These are phyloP conservation scores for Neurospora sp. DNA, from an alignment of 495 filamentous ascomycete species.

Conservation along the genomic window DNA sequence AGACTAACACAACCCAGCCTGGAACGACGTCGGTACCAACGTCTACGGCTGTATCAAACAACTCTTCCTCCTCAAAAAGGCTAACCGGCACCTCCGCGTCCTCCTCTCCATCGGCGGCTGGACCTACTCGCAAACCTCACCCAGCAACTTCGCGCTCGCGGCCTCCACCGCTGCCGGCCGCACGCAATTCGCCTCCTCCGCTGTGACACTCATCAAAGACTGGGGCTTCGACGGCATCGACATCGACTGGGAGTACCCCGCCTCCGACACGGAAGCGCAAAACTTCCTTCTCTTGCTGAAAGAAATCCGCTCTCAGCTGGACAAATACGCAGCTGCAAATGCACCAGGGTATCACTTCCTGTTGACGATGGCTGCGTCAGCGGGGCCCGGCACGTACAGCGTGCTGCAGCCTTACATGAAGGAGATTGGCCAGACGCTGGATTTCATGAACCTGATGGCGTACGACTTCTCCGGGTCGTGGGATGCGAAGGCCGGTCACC, in stretches of 20 bases:
- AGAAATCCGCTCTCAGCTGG: slow-evolving; percentile 52
- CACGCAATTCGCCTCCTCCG: slow-evolving; percentile 53
- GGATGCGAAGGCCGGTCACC: slow-evolving; percentile 56
- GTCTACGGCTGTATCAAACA: slow-evolving; percentile 82
- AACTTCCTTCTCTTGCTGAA: slow-evolving; percentile 66
- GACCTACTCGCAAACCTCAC: slow-evolving; percentile 54
- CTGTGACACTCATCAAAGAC: slow-evolving; percentile 57
- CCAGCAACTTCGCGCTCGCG: slow-evolving; percentile 58
- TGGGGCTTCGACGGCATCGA: slow-evolving; percentile 41
- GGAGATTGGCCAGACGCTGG: slow-evolving; percentile 58
- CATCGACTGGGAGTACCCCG: slow-evolving; percentile 48
- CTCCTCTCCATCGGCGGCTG: slow-evolving; percentile 85
- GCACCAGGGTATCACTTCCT: slow-evolving; percentile 50
- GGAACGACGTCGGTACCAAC: slow-evolving; percentile 46
- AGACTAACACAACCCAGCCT: slow-evolving; percentile 18
- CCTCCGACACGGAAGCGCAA: slow-evolving; percentile 47
- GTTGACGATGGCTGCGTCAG: slow-evolving; percentile 60
- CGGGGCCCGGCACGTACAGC: slow-evolving; percentile 55
- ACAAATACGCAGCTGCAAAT: slow-evolving; percentile 46
- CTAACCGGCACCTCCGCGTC: slow-evolving; percentile 75
- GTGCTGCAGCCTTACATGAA: slow-evolving; percentile 34
- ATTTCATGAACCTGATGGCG: slow-evolving; percentile 83
- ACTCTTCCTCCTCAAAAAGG: slow-evolving; percentile 74
- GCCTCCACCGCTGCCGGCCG: slow-evolving; percentile 46
- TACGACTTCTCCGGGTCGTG: slow-evolving; percentile 67